A percentile compares a stretch with the other conserved stretches of the same genome.
phyloP scores from a whole-genome alignment of 768 basidiomycete species.

The Dendrothele bispora region DNA sequence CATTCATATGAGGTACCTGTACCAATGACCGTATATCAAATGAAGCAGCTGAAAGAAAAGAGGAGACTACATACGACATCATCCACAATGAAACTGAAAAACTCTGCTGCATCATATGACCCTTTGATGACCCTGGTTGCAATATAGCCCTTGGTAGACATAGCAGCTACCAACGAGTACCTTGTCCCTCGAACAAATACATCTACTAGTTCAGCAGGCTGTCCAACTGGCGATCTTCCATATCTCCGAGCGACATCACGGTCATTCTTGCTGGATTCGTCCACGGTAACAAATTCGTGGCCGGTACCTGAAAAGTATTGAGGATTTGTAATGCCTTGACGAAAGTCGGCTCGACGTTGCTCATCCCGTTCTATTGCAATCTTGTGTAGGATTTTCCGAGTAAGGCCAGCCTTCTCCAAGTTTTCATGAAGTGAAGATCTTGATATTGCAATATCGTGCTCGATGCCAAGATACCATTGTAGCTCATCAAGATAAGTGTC shows the following conservation, averaged over 20 bases:
- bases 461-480: slow-evolving; percentile 10
- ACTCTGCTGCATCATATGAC: slow-evolving; percentile 30
- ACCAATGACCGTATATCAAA: neutral
- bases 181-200: slow-evolving; percentile 25
- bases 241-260: slow-evolving; percentile 22
- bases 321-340: slow-evolving; percentile 2
- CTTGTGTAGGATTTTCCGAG: slow-evolving; percentile 14
- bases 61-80: slow-evolving; percentile 28
- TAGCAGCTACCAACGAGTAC: slow-evolving; percentile 33
- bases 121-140: slow-evolving; percentile 31
- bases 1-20: slow-evolving; percentile 28
- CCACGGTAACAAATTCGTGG: slow-evolving; percentile 14
- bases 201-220: slow-evolving; percentile 18
- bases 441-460: slow-evolving; percentile 14
- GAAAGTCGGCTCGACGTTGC: slow-evolving; percentile 7
- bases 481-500: slow-evolving; percentile 17
- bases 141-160: slow-evolving; percentile 35
- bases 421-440: slow-evolving; percentile 11
- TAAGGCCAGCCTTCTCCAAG: slow-evolving; percentile 13
- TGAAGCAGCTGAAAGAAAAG: neutral
- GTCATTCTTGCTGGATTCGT: slow-evolving; percentile 33
- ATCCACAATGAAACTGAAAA: slow-evolving; percentile 35
- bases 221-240: slow-evolving; percentile 25
- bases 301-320: slow-evolving; percentile 8
- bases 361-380: slow-evolving; percentile 16